A percentile compares a stretch with the other conserved stretches of the same genome.
phyloP scores from a whole-genome alignment of 2,329 filamentous ascomycete genomes.

The Aureobasidium sp. region DNA sequence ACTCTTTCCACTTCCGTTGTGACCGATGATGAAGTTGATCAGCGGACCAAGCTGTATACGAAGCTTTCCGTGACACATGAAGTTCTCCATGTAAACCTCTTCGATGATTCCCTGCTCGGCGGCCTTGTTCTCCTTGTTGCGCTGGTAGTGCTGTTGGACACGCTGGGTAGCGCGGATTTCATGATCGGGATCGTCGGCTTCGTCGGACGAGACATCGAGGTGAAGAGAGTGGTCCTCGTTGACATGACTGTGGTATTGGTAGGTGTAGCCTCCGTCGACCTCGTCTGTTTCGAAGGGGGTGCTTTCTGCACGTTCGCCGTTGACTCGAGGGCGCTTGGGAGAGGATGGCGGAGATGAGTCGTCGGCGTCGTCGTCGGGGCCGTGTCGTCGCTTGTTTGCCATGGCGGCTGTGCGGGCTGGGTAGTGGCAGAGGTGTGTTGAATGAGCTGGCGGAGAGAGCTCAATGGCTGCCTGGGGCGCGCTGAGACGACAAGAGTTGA shows the following conservation, averaged over 20 bases:
- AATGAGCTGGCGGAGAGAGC: background rate
- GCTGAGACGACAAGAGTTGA: background rate
- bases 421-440: background rate
- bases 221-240: constrained; percentile 1
- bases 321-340: background rate
- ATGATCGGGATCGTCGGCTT: constrained; percentile 22
- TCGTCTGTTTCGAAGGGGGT: background rate
- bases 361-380: background rate
- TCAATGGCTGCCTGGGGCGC: background rate
- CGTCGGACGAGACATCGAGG: constrained; percentile 16
- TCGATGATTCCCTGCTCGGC: constrained; percentile 83
- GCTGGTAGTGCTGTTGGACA: constrained; percentile 21
- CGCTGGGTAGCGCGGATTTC: constrained; percentile 23
- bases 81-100: constrained; percentile 78
- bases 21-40: constrained; percentile 96
- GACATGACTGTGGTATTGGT: constrained; percentile 8
- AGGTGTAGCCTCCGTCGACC: constrained; percentile 10
- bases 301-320: background rate
- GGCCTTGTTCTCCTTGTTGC: constrained; percentile 53
- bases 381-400: constrained; percentile 3
- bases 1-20: constrained; percentile 97
- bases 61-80: constrained; percentile 88
- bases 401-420: background rate
- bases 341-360: background rate
- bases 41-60: constrained; percentile 80